Conservation (phyloP, 192 early-diverging fungal genomes). For the Coemansia sp. region DNA sequence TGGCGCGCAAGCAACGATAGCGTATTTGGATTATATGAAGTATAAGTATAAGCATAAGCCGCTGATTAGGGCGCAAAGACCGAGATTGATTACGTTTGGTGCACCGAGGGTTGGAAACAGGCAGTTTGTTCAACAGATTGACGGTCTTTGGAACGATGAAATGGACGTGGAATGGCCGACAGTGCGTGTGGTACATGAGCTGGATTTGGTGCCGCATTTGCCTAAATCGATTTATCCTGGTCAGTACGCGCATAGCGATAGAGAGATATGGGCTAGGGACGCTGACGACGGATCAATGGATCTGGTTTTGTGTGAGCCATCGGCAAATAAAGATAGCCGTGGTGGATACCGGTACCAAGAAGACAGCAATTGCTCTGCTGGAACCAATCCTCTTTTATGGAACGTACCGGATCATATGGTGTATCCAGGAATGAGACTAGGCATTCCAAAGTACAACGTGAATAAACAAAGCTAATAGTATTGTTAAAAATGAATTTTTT, state of each 20-base stretch:
- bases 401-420: conserved; percentile 32
- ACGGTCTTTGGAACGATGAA: neutral
- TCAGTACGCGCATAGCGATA: conserved; percentile 31
- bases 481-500: neutral
- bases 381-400: conserved; percentile 21
- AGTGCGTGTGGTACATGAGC: conserved; percentile 32
- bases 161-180: neutral
- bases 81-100: conserved; percentile 31
- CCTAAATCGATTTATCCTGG: conserved; percentile 10
- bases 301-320: conserved; percentile 10
- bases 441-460: neutral
- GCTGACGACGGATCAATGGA: neutral
- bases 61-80: neutral
- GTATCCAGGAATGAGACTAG: conserved; percentile 33
- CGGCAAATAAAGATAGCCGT: neutral
- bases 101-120: conserved; percentile 40
- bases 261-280: conserved; percentile 35
- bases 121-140: conserved; percentile 15
- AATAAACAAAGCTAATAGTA: neutral
- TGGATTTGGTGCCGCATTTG: conserved; percentile 34
- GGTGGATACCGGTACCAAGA: neutral
- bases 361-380: conserved; percentile 17
- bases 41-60: neutral
- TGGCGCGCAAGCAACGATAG: conserved; percentile 39
- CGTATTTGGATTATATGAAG: conserved; percentile 18